Evolutionary conservation across 1,284 basidiomycete genomes (phyloP).

Genomic region (Macrocystidia cucumis): DNA sequence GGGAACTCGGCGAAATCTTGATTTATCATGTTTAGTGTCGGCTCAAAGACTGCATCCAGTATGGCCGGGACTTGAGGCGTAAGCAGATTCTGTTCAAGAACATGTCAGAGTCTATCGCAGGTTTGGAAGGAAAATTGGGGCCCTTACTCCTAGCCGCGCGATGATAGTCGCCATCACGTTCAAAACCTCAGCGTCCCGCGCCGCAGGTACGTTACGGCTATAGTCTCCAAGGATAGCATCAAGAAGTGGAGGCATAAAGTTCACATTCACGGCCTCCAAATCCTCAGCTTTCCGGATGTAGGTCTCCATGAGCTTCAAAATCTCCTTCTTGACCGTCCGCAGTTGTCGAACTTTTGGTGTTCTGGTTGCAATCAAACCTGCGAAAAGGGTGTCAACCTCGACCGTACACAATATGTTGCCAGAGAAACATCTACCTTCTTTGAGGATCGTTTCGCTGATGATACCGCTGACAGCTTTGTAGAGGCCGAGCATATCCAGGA

Average conservation of each 20-base stretch:
- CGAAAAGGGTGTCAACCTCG: conserved; percentile 3
- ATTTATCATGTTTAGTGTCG: conserved; percentile 98
- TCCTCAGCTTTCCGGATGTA: conserved; percentile 98
- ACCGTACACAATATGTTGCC: not conserved
- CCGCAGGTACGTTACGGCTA: conserved; percentile 88
- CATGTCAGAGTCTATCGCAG: conserved; percentile 3
- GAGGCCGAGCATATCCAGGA: conserved; percentile 96
- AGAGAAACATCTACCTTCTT: conserved; percentile 56
- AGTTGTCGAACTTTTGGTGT: conserved; percentile 95
- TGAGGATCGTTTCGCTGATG: conserved; percentile 89
- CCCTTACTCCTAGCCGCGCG: conserved; percentile 75
- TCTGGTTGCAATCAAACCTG: conserved; percentile 91
- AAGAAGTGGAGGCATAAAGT: conserved; percentile 92
- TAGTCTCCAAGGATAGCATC: conserved; percentile 98
- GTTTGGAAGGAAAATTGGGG: conserved; percentile 10
- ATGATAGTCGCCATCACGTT: conserved; percentile 99
- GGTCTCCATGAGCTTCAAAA: conserved; percentile 94
- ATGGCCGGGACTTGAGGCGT: conserved; percentile 96
- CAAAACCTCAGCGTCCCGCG: conserved; percentile 95
- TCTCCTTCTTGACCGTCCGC: conserved; percentile 98
- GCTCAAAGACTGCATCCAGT: conserved; percentile 96
- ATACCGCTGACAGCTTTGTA: conserved; percentile 99
- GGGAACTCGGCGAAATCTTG: conserved; percentile 98
- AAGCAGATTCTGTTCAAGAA: conserved; percentile 53
- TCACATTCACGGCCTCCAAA: conserved; percentile 85